Evolutionary conservation across 2,329 filamentous ascomycete genomes (phyloP).

Genomic region (Pseudogymnoascus sp.): DNA sequence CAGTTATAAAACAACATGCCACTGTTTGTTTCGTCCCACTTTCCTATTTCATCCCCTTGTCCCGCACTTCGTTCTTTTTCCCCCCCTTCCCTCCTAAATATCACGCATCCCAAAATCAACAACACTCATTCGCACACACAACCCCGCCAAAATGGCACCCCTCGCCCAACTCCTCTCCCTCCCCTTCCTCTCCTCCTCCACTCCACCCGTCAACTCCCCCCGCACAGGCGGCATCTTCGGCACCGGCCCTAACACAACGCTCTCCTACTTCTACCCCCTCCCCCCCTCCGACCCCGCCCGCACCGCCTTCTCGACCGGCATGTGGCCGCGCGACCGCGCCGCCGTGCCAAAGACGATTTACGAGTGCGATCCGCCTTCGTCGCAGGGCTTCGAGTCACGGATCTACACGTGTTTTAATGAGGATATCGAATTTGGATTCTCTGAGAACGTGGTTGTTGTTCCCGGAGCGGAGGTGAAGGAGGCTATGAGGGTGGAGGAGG

Average conservation of each 20-base stretch:
- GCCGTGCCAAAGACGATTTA: neutral
- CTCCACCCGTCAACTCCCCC: neutral
- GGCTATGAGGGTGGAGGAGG: neutral
- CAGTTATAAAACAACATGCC: neutral
- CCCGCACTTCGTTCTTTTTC: neutral
- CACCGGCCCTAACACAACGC: neutral
- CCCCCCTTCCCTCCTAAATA: neutral
- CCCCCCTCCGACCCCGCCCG: neutral
- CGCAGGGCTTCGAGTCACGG: neutral
- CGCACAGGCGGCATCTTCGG: neutral
- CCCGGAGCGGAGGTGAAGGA: neutral
- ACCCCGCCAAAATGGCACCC: neutral
- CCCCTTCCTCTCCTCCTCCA: neutral
- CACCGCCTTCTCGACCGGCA: neutral
- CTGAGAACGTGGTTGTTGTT: neutral
- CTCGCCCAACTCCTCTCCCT: neutral
- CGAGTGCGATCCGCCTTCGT: neutral
- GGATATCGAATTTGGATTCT: neutral
- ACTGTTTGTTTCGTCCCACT: neutral
- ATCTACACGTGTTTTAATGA: neutral
- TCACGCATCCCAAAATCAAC: neutral
- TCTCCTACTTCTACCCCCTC: neutral
- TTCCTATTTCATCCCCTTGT: neutral
- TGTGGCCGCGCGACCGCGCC: neutral
- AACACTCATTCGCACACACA: neutral